These are phyloP conservation scores for Trametes hirsuta DNA, from an alignment of 1,284 basidiomycete genomes.

Conservation along the genomic window DNA sequence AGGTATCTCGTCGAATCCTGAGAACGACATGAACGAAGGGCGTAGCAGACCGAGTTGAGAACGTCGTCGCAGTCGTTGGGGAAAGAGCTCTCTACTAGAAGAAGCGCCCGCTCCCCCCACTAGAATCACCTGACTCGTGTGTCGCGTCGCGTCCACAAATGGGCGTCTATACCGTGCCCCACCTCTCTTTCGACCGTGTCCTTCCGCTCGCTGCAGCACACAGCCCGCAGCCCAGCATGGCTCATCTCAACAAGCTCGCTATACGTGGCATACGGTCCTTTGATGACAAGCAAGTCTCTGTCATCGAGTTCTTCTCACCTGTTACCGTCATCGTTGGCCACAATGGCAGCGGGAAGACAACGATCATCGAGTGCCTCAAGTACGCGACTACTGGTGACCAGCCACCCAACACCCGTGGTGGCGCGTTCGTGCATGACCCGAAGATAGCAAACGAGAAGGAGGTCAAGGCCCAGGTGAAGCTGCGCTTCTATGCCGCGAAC, in stretches of 20 bases:
- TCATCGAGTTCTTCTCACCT: constrained; percentile 97
- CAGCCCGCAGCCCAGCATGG: constrained; percentile 54
- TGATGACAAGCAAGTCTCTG: constrained; percentile 91
- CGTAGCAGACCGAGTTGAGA: background rate
- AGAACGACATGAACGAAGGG: constrained; percentile 37
- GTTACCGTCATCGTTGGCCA: constrained; percentile 99
- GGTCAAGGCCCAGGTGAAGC: constrained; percentile 97
- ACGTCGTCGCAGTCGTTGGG: background rate
- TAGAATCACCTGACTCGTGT: constrained; percentile 17
- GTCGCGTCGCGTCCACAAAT: constrained; percentile 20
- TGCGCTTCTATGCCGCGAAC: constrained; percentile 92
- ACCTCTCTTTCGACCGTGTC: background rate
- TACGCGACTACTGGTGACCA: constrained; percentile 98
- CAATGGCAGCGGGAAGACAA: constrained; percentile 99
- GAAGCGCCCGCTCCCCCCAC: background rate
- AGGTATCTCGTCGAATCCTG: constrained; percentile 58
- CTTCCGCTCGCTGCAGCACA: background rate
- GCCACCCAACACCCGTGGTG: constrained; percentile 96
- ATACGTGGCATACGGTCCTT: constrained; percentile 90
- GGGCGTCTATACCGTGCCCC: background rate
- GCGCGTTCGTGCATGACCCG: constrained; percentile 97
- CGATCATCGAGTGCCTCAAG: constrained; percentile 99
- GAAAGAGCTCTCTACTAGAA: background rate
- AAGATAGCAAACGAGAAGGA: constrained; percentile 99
- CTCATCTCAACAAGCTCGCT: constrained; percentile 85